Conservation (phyloP, 2,329 filamentous ascomycete species). For the Zymoseptoria tritici region DNA sequence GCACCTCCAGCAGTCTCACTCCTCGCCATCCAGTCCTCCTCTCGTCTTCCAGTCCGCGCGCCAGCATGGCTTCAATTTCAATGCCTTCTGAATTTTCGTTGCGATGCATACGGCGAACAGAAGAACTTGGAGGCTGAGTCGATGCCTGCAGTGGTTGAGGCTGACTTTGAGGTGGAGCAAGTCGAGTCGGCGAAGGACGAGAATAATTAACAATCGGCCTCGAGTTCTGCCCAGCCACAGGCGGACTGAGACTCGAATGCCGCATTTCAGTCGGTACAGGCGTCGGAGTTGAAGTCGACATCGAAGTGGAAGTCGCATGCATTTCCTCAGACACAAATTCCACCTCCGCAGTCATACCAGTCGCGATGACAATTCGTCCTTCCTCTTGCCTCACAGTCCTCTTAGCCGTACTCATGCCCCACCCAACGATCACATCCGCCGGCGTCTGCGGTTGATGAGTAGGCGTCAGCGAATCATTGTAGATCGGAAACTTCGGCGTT, state of each 20-base stretch:
- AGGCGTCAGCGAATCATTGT: slow-evolving; percentile 25
- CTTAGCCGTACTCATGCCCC: background rate
- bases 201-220: background rate
- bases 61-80: slow-evolving; percentile 17
- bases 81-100: slow-evolving; percentile 18
- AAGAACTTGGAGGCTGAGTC: background rate
- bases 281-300: background rate
- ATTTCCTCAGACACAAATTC: background rate
- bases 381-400: background rate
- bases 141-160: background rate
- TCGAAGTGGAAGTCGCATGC: background rate
- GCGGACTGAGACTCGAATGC: background rate
- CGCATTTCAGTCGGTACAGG: background rate
- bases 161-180: no score
- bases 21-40: slow-evolving; percentile 17
- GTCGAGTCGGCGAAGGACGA: background rate
- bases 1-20: slow-evolving; percentile 4
- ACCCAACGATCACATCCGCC: slow-evolving; percentile 20
- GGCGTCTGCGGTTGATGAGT: slow-evolving; percentile 29
- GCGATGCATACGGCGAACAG: background rate
- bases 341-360: background rate
- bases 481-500: slow-evolving; percentile 22
- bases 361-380: background rate
- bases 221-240: background rate
- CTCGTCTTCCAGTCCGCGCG: slow-evolving; percentile 18